Conservation (phyloP, 805 yeast genomes). For the Spathaspora sp. region DNA sequence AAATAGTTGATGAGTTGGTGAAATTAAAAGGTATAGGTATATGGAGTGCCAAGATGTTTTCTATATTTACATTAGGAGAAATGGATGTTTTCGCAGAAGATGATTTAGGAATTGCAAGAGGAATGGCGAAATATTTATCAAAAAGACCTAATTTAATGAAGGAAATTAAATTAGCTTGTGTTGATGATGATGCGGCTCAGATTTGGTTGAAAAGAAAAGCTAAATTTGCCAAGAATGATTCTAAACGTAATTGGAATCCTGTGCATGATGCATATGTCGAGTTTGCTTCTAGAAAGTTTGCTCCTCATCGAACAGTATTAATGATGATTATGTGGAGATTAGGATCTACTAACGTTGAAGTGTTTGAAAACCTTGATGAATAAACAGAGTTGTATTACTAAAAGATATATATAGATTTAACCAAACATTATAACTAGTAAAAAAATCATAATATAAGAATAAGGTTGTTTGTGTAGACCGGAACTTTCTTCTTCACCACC, state of each 20-base stretch:
- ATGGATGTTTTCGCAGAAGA: conserved; percentile 70
- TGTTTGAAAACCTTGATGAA: conserved; percentile 20
- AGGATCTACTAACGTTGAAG: conserved; percentile 54
- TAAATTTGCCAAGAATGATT: conserved; percentile 32
- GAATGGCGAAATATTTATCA: conserved; percentile 61
- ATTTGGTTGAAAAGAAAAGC: conserved; percentile 29
- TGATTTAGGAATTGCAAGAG: conserved; percentile 84
- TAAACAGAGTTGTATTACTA: background rate
- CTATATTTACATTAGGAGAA: conserved; percentile 63
- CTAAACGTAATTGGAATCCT: conserved; percentile 63
- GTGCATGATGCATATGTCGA: conserved; percentile 56
- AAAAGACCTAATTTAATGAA: conserved; percentile 47
- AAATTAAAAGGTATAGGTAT: conserved; percentile 68
- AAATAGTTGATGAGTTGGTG: conserved; percentile 45
- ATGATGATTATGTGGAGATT: conserved; percentile 76
- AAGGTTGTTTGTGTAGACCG: background rate
- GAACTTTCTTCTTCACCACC: conserved; percentile 23
- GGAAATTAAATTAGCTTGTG: conserved; percentile 35
- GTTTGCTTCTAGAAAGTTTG: conserved; percentile 52
- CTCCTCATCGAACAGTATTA: conserved; percentile 64
- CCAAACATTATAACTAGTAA: conserved; percentile 3
- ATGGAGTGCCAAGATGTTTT: conserved; percentile 91
- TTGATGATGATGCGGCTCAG: conserved; percentile 30
- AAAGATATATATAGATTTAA: background rate
- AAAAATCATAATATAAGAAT: conserved; percentile 3